Conservation (phyloP, 1,284 basidiomycete species). For the Flammula alnicola region DNA sequence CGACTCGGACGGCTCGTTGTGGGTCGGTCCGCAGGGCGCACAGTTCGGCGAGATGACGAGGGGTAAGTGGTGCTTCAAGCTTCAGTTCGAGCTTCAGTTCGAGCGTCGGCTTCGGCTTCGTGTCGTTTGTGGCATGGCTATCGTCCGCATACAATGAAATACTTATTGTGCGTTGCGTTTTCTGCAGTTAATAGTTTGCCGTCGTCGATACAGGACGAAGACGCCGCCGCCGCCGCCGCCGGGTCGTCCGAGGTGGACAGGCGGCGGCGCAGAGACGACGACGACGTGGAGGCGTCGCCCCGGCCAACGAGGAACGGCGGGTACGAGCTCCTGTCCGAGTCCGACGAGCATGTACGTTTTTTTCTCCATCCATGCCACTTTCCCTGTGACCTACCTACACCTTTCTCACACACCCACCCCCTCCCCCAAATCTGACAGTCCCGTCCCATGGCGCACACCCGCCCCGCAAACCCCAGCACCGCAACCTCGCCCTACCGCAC, state of each 20-base stretch:
- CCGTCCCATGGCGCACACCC: conserved; percentile 32
- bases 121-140: too few relatives aligned
- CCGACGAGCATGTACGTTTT: conserved; percentile 52
- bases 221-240: too few relatives aligned
- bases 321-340: conserved; percentile 53
- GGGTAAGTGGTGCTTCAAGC: conserved; percentile 42
- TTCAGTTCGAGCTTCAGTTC: too few relatives aligned
- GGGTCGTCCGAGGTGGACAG: too few relatives aligned
- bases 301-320: conserved; percentile 37
- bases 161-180: neutral
- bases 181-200: conserved; percentile 27
- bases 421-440: conserved; percentile 18
- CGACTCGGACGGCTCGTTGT: conserved; percentile 50
- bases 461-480: conserved; percentile 34
- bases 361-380: neutral
- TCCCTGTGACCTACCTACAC: neutral
- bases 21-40: conserved; percentile 55
- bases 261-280: conserved; percentile 31
- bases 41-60: conserved; percentile 58
- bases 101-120: too few relatives aligned
- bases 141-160: too few relatives aligned
- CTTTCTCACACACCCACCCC: conserved; percentile 3
- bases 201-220: conserved; percentile 16
- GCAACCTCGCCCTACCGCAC: conserved; percentile 54
- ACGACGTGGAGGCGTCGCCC: conserved; percentile 62